Conservation (phyloP, 2,329 filamentous ascomycete genomes). For the Ascochyta koolunga region DNA sequence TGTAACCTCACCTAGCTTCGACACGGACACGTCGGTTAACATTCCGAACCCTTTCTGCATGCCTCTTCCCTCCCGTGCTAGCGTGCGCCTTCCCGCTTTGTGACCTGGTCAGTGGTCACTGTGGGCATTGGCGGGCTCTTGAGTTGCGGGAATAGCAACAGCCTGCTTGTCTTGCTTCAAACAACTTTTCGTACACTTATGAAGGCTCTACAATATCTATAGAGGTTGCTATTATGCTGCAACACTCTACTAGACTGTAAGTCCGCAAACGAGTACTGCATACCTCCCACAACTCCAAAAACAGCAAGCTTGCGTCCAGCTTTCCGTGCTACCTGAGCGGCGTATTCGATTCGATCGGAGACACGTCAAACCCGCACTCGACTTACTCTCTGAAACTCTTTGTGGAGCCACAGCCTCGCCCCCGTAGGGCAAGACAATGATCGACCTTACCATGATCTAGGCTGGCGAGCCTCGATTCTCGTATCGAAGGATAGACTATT, state of each 20-base stretch:
- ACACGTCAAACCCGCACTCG: too few relatives aligned
- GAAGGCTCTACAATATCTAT: too few relatives aligned
- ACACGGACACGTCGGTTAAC: not conserved
- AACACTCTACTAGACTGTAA: too few relatives aligned
- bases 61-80: conserved; percentile 4
- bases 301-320: too few relatives aligned
- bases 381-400: not conserved
- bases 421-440: conserved; percentile 14
- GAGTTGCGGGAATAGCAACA: too few relatives aligned
- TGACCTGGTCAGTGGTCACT: conserved; percentile 10
- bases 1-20: conserved; percentile 1
- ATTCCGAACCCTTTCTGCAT: conserved; percentile 8
- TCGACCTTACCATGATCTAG: conserved; percentile 1
- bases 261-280: too few relatives aligned
- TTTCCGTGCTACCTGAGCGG: too few relatives aligned
- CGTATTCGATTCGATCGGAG: too few relatives aligned
- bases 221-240: too few relatives aligned
- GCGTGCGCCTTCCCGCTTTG: conserved; percentile 9
- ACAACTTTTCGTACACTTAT: too few relatives aligned
- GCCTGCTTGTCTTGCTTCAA: not conserved
- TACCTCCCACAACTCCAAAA: too few relatives aligned
- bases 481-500: not conserved
- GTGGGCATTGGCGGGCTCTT: too few relatives aligned
- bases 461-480: not conserved
- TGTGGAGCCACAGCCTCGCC: conserved; percentile 11